phyloP scores from a whole-genome alignment of 106 monocot genomes.

The Xerophyta viscosa region DNA sequence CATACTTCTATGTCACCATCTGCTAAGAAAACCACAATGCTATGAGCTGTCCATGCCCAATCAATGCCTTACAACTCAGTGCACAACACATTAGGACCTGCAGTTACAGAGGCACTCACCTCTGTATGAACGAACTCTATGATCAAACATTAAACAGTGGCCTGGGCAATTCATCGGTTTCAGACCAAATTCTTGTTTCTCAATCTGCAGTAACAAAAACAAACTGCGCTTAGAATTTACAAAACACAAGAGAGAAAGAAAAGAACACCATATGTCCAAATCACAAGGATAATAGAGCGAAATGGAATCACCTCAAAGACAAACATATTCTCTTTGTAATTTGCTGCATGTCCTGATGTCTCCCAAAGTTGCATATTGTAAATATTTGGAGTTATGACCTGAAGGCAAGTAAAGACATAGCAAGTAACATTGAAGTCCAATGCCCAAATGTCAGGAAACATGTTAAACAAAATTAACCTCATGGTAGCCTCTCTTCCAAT shows the following conservation, averaged over 20 bases:
- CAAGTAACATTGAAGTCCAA: background rate
- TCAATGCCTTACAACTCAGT: no score
- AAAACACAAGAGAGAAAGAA: no score
- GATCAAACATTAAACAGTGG: slow-evolving; percentile 95
- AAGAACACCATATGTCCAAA: no score
- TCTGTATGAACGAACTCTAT: slow-evolving; percentile 98
- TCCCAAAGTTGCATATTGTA: slow-evolving; percentile 99
- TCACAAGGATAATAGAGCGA: no score
- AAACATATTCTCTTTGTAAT: slow-evolving; percentile 99
- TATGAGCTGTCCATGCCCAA: no score
- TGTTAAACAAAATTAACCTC: slow-evolving; percentile 64
- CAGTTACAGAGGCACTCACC: no score
- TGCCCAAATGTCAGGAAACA: no score
- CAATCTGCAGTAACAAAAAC: slow-evolving; percentile 50
- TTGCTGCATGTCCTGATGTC: slow-evolving; percentile 96
- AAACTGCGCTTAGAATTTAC: no score
- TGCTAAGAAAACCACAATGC: no score
- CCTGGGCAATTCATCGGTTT: slow-evolving; percentile 99
- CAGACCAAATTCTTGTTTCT: slow-evolving; percentile 99
- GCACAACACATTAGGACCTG: no score
- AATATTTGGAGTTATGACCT: slow-evolving; percentile 91
- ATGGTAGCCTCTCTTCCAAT: slow-evolving; percentile 87
- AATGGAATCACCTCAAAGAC: slow-evolving; percentile 65
- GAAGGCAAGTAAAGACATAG: slow-evolving; percentile 10
- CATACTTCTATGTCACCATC: no score